These are phyloP conservation scores for Diplocarpon rosae DNA, from an alignment of 2,329 filamentous ascomycete species.

Conservation along the genomic window DNA sequence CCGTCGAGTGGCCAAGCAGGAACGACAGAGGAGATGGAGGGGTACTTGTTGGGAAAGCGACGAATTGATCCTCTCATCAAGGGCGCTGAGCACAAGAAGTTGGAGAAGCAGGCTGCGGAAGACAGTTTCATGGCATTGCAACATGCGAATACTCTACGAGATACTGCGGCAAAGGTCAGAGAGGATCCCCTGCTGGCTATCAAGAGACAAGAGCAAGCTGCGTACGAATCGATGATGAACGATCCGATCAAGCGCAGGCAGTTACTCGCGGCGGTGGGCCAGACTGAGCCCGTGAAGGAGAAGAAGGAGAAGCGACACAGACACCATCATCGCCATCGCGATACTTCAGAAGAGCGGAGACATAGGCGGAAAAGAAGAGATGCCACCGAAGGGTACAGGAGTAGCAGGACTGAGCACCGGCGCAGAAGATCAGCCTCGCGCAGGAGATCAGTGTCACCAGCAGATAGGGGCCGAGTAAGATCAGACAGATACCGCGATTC, in stretches of 20 bases:
- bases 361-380: constrained; percentile 33
- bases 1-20: constrained; percentile 67
- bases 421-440: constrained; percentile 34
- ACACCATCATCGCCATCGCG: constrained; percentile 31
- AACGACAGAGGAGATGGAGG: constrained; percentile 81
- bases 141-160: constrained; percentile 62
- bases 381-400: constrained; percentile 31
- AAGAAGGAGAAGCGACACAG: constrained; percentile 35
- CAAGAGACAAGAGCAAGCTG: constrained; percentile 79
- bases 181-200: constrained; percentile 89
- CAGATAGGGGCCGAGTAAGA: constrained; percentile 14
- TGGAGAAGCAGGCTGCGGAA: constrained; percentile 62
- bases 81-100: constrained; percentile 66
- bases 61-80: constrained; percentile 81
- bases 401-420: constrained; percentile 27
- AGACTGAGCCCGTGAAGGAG: constrained; percentile 36
- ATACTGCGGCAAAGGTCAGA: constrained; percentile 76
- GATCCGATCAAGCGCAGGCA: constrained; percentile 58
- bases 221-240: constrained; percentile 70
- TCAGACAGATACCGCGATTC: constrained; percentile 14
- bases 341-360: constrained; percentile 28
- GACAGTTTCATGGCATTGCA: constrained; percentile 51
- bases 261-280: constrained; percentile 53
- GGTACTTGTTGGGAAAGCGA: constrained; percentile 84
- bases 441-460: constrained; percentile 23